Evolutionary conservation across 345 rosid genomes (phyloP).

Genomic region (Eucalyptus guilfoylei): DNA sequence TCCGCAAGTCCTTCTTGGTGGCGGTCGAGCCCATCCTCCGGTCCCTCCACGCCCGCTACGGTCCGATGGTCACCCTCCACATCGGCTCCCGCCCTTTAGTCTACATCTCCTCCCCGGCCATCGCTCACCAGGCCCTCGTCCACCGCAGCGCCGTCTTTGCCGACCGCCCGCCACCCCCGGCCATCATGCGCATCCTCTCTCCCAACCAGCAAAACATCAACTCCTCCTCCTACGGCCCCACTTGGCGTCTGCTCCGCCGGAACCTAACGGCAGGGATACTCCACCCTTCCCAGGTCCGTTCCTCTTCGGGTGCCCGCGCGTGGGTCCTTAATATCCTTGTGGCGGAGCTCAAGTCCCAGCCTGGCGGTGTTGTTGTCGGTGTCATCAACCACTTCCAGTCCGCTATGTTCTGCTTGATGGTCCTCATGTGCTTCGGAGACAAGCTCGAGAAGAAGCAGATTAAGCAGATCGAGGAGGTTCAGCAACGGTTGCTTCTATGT

Average conservation of each 20-base stretch:
- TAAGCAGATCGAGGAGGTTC: not conserved
- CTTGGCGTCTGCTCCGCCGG: not conserved
- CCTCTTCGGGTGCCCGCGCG: not conserved
- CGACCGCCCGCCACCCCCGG: not conserved
- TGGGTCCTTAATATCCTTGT: not conserved
- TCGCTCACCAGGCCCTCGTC: not conserved
- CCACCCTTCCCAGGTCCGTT: not conserved
- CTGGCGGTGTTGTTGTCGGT: not conserved
- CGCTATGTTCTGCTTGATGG: not conserved
- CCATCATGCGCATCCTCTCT: not conserved
- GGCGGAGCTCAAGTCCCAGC: not conserved
- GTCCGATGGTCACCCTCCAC: not conserved
- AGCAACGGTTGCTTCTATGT: not conserved
- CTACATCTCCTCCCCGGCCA: not conserved
- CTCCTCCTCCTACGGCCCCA: not conserved
- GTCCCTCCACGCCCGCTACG: not conserved
- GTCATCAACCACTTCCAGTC: not conserved
- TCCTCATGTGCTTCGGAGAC: not conserved
- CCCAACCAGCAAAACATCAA: not conserved
- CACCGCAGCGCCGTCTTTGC: not conserved
- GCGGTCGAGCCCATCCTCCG: not conserved
- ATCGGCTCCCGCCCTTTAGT: not conserved
- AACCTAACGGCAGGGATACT: not conserved
- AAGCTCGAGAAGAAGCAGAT: not conserved
- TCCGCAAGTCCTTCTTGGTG: not conserved